Evolutionary conservation across 2,329 filamentous ascomycete genomes (phyloP), one percentile per base, ranked within the genome.

Genomic region (Colletotrichum simmondsii): DNA sequence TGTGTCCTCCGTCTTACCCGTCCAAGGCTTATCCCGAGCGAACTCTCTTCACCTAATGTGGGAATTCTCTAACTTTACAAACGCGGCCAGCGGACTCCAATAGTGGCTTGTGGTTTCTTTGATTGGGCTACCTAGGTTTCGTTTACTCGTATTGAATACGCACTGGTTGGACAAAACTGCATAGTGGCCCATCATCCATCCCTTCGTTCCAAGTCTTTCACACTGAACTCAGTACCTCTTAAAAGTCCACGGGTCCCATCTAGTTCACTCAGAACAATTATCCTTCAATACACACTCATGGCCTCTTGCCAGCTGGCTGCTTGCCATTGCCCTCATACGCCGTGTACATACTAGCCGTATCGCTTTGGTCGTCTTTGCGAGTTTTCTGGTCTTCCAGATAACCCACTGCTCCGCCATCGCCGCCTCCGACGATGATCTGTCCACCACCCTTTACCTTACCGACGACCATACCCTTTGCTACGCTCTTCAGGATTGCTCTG

Each of bases 391-490:
- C 77, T 12, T 79, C 72, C 12, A 75, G 70, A 6, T 77, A 35
- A 4, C 66, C 72, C 2, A 77, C 74, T 2, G 77, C 77, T 4
- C 79, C 80, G 11, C 80, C 82, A 57, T 86, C 90, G 10, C 88
- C 90, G 24, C 92, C 92, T 1, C 93, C 93, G 24, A 95, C 92
- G 61, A 96, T 88, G 24, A 95, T 87, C 76, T 94, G 90, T 2
- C 93, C 91, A 5, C 93, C 93, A 49, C 92, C 92, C 71, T 91
- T 90, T 61, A 96, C 94, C 75, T 91, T 92, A 46, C 94, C 94
- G 5, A 97, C 92, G 0, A 97, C 92, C 97, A 99, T 98, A 53
- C 97, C 95, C 86, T 97, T 98, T 24, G 95, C 97, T 1, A 98
- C 97, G 54, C 93, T 94, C 87, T 98, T 99, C 80, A 99, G 90